Percentiles rank a stretch among this genome's conserved stretches.
Evolutionary conservation across 352 stramenopile species (phyloP).

Genomic region (Phytophthora constricta): DNA sequence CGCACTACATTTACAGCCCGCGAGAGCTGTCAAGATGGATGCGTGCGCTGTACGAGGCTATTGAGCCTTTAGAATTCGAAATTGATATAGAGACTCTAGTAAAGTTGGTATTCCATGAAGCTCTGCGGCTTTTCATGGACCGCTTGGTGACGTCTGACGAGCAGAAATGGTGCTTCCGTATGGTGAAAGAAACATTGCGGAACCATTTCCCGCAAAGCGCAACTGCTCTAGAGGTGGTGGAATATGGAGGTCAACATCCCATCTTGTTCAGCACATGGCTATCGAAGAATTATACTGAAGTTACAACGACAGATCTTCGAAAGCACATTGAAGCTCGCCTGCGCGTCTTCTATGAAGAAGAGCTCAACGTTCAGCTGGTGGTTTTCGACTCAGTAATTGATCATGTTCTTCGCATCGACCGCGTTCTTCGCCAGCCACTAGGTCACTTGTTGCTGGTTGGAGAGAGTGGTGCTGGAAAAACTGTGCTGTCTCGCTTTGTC

Average conservation of each 20-base stretch:
- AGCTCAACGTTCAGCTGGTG: conserved; percentile 99
- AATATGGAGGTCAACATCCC: conserved; percentile 87
- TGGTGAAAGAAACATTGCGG: conserved; percentile 83
- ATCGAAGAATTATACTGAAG: conserved; percentile 96
- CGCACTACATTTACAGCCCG: conserved; percentile 99
- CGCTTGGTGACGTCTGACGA: conserved; percentile 97
- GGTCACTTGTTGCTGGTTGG: conserved; percentile 98
- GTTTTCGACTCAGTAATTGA: conserved; percentile 99
- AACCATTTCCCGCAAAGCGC: conserved; percentile 87
- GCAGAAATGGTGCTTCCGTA: conserved; percentile 95
- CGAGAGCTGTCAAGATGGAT: conserved; percentile 99
- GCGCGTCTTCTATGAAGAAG: conserved; percentile 99
- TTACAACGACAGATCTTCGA: conserved; percentile 92
- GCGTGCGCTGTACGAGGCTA: conserved; percentile 98
- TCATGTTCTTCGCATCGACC: conserved; percentile 98
- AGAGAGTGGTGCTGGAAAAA: conserved; percentile 99
- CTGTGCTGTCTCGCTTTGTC: conserved; percentile 99
- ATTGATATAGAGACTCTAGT: conserved; percentile 96
- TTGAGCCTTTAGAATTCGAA: conserved; percentile 95
- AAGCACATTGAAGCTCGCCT: conserved; percentile 97
- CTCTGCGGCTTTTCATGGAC: conserved; percentile 98
- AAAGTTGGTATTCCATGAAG: conserved; percentile 99
- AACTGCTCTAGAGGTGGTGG: conserved; percentile 71
- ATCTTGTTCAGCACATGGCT: conserved; percentile 99
- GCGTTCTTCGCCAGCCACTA: conserved; percentile 98